Conservation (phyloP, 1,284 basidiomycete species). For the Sphagnurus paluster region DNA sequence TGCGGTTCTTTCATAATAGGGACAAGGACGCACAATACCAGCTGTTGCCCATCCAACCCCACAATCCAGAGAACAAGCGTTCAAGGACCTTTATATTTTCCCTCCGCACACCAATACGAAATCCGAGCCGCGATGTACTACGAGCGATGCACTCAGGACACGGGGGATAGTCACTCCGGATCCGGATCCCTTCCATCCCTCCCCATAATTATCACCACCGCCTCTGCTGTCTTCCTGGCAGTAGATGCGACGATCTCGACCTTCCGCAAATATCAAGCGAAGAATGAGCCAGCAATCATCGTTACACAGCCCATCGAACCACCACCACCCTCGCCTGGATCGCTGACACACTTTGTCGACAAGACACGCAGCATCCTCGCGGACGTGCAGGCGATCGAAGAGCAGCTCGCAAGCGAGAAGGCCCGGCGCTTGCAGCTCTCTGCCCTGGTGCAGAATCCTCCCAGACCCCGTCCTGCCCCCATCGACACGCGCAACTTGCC, state of each 20-base stretch:
- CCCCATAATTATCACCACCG: constrained; percentile 29
- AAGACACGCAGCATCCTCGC: constrained; percentile 28
- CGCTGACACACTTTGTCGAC: constrained; percentile 22
- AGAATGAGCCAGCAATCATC: neutral
- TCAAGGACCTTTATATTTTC: neutral
- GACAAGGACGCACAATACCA: constrained; percentile 8
- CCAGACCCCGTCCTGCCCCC: neutral
- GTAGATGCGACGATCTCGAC: constrained; percentile 29
- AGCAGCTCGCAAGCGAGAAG: constrained; percentile 16
- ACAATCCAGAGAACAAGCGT: neutral
- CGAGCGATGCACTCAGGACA: constrained; percentile 4
- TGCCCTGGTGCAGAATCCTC: neutral
- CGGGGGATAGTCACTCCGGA: constrained; percentile 3
- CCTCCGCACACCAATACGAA: neutral
- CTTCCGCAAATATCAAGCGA: constrained; percentile 7
- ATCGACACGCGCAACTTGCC: neutral
- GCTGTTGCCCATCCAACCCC: constrained; percentile 4
- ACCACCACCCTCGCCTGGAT: constrained; percentile 7
- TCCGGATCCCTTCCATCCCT: constrained; percentile 19
- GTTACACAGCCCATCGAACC: neutral
- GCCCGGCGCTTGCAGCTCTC: neutral
- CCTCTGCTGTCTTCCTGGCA: constrained; percentile 30
- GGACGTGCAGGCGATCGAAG: constrained; percentile 20
- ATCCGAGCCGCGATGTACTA: neutral
- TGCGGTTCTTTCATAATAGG: constrained; percentile 14